These are phyloP conservation scores for Arctium minus DNA, from an alignment of 129 eudicot genomes.

Conservation along the genomic window DNA sequence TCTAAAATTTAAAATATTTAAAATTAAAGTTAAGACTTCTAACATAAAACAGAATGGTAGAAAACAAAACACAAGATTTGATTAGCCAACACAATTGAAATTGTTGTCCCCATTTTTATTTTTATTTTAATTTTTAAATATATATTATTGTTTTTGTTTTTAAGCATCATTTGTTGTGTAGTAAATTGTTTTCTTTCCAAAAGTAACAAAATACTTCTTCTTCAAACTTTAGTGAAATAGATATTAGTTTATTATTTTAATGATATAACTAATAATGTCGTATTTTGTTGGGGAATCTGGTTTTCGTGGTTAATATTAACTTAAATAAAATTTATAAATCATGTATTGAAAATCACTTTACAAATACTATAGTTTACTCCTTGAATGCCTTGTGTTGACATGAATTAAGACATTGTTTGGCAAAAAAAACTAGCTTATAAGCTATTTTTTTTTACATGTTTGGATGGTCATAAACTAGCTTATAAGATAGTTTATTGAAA, in stretches of 20 bases:
- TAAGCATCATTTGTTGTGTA: neutral
- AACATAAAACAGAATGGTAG: neutral
- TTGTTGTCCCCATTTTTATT: neutral
- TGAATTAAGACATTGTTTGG: too few relatives aligned
- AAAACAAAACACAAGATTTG: neutral
- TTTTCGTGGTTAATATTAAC: too few relatives aligned
- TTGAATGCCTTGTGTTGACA: too few relatives aligned
- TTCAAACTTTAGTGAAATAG: neutral
- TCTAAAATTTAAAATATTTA: neutral
- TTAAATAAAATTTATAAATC: too few relatives aligned
- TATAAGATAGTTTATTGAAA: too few relatives aligned
- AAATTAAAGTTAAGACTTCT: neutral
- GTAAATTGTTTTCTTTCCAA: neutral
- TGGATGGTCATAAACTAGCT: too few relatives aligned
- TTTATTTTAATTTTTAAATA: neutral
- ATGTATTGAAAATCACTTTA: too few relatives aligned
- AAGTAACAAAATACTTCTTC: neutral
- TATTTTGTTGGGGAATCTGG: too few relatives aligned
- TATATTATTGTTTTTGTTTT: neutral
- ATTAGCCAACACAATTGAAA: slow-evolving; percentile 8
- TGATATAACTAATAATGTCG: neutral
- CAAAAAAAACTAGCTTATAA: too few relatives aligned
- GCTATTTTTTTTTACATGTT: too few relatives aligned
- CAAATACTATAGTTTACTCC: too few relatives aligned
- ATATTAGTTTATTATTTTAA: neutral